These are phyloP conservation scores for Tephrocybe rancida DNA, from an alignment of 768 basidiomycete genomes.

Conservation along the genomic window DNA sequence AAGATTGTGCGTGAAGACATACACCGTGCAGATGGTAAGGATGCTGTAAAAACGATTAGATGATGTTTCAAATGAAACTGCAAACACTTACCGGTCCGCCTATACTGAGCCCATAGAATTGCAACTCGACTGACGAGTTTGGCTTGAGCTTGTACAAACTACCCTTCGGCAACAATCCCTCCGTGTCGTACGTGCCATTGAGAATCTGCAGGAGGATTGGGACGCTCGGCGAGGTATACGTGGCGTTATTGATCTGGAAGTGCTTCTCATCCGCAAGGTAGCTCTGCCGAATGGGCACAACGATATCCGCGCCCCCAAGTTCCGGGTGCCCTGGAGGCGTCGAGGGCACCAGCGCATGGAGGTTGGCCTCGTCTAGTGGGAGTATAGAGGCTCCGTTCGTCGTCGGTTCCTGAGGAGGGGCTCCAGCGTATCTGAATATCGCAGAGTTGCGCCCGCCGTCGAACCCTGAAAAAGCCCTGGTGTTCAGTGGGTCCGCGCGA, in stretches of 20 bases:
- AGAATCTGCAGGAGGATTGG: neutral
- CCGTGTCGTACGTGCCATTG: too few species aligned
- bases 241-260: neutral
- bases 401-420: slow-evolving; percentile 40
- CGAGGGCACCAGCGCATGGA: neutral
- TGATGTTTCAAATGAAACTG: neutral
- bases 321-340: neutral
- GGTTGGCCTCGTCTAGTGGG: neutral
- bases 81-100: slow-evolving; percentile 5
- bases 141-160: neutral
- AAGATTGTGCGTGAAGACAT: neutral
- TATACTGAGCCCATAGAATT: slow-evolving; percentile 2
- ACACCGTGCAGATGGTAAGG: slow-evolving; percentile 33
- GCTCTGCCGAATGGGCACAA: too few species aligned
- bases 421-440: slow-evolving; percentile 52
- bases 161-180: neutral
- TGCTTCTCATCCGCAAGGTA: too few species aligned
- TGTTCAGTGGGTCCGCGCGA: slow-evolving; percentile 28
- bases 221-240: neutral
- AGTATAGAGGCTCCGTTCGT: neutral
- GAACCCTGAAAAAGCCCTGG: slow-evolving; percentile 25
- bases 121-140: slow-evolving; percentile 20
- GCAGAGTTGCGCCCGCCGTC: slow-evolving; percentile 44
- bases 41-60: too few species aligned
- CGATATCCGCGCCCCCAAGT: too few species aligned